Percentiles rank a stretch among this genome's conserved stretches.
Conservation (phyloP, 2,329 filamentous ascomycete species). For the Calonectria honghensis region DNA sequence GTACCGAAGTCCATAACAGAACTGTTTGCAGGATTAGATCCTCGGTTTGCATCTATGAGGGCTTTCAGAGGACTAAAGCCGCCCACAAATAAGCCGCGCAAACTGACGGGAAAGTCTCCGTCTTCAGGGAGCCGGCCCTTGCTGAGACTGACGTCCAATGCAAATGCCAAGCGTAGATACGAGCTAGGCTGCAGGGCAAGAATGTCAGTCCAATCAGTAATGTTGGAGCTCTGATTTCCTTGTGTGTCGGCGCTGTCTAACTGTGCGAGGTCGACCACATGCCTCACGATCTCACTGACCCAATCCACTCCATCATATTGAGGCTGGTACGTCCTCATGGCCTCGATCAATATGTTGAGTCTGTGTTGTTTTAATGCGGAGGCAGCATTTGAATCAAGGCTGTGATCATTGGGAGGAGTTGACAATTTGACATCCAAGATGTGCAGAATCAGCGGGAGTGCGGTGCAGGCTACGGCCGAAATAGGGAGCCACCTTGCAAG, state of each 20-base stretch:
- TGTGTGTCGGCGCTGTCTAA: slow-evolving; percentile 57
- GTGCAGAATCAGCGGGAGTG: slow-evolving; percentile 58
- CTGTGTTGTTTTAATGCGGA: slow-evolving; percentile 65
- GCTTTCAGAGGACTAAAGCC: slow-evolving; percentile 61
- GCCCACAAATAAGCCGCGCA: slow-evolving; percentile 61
- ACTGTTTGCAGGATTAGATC: slow-evolving; percentile 13
- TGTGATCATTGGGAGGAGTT: slow-evolving; percentile 35
- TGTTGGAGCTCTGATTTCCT: slow-evolving; percentile 46
- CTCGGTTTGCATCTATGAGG: slow-evolving; percentile 55
- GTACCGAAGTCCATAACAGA: neutral
- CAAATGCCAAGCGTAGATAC: slow-evolving; percentile 65
- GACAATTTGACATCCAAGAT: slow-evolving; percentile 62
- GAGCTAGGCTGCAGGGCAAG: slow-evolving; percentile 62
- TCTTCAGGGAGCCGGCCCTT: slow-evolving; percentile 64
- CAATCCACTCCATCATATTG: slow-evolving; percentile 68
- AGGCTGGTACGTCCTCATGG: slow-evolving; percentile 67
- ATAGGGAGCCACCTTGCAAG: slow-evolving; percentile 68
- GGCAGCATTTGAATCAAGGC: slow-evolving; percentile 51
- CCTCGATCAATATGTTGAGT: slow-evolving; percentile 66
- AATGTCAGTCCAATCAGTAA: slow-evolving; percentile 65
- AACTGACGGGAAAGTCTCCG: slow-evolving; percentile 63
- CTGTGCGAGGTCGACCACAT: slow-evolving; percentile 65
- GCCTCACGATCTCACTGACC: slow-evolving; percentile 65
- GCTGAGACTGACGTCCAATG: slow-evolving; percentile 65
- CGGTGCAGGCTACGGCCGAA: slow-evolving; percentile 63